Base-by-base conservation (phyloP, 2,329 filamentous ascomycete species). In the Aspergillus bombycis region DNA sequence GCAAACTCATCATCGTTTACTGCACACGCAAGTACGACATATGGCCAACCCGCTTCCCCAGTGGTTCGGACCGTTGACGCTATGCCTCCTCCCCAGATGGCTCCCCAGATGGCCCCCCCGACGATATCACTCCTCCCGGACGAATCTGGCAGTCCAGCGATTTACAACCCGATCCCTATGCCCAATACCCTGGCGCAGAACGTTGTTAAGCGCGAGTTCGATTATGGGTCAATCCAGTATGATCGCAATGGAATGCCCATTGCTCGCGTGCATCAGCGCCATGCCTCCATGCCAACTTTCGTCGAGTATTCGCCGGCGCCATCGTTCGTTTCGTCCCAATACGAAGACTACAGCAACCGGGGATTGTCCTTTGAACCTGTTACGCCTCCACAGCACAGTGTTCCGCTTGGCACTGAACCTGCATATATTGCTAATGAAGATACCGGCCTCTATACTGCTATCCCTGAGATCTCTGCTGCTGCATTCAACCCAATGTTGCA, bases 401-500 rank as follows among this genome's bases (percentile, higher is more conserved):
- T 95, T 63, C 89, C 87, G 66, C 89, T 97, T 69, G 88, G 91
- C 64, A 86, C 90, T 46, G 95, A 99, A 83, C 93, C 95, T 11
- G 93, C 95, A 11, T 99, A 98, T 82, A 97, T 99, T 78, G 93
- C 94, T 66, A 97, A 97, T 77, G 95, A 99, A 82, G 95, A 98
- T 79, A 97, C 94, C 53, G 94, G 94, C 63, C 85, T 98, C 55
- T 98, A 97, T 85, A 94, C 93, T 59, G 94, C 92, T 52, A 96
- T 98, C 71, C 93, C 94, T 12, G 94, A 98, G 73, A 89, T 96
- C 74, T 74, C 89, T 63, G 89, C 93, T 68, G 88, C 89, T 68
- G 88, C 87, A 16, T 89, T 96, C 75, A 93, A 94, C 76, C 90
- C 92, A 60, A 91, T 98, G 86, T 93, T 97, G 82, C 92, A 96